Conservation (phyloP, 768 basidiomycete genomes). For the Leccinum sublutescens region DNA sequence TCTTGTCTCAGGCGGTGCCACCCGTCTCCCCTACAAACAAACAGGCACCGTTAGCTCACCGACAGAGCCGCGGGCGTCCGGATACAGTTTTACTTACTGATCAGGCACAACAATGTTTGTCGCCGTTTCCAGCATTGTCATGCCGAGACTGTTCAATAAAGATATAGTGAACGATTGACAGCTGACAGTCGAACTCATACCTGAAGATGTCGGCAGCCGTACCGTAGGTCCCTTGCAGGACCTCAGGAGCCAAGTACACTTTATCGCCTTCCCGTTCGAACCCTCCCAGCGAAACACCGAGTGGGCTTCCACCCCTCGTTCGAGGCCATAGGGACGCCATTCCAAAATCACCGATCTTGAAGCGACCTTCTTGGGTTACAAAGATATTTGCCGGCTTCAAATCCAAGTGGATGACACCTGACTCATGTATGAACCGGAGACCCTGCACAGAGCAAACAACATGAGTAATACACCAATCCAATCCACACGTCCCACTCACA, state of each 20-base stretch:
- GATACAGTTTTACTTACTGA: slow-evolving; percentile 61
- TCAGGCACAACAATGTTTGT: slow-evolving; percentile 97
- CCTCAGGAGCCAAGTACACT: slow-evolving; percentile 94
- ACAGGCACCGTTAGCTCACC: slow-evolving; percentile 15
- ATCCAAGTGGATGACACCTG: slow-evolving; percentile 91
- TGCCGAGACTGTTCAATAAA: slow-evolving; percentile 69
- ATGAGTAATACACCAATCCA: slow-evolving; percentile 24
- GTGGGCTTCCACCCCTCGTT: slow-evolving; percentile 34
- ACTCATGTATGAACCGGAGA: slow-evolving; percentile 83
- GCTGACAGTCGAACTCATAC: slow-evolving; percentile 45
- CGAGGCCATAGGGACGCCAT: slow-evolving; percentile 96
- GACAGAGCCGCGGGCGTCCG: not conserved
- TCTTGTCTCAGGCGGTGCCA: slow-evolving; percentile 94
- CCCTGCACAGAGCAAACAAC: slow-evolving; percentile 49
- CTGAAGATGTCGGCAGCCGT: slow-evolving; percentile 97
- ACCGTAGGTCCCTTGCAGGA: slow-evolving; percentile 87
- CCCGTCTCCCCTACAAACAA: slow-evolving; percentile 69
- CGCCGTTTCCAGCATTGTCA: slow-evolving; percentile 93
- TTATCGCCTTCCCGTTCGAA: slow-evolving; percentile 98
- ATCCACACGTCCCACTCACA: slow-evolving; percentile 51
- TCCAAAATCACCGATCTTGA: slow-evolving; percentile 98
- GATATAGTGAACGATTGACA: slow-evolving; percentile 6
- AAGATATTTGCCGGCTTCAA: slow-evolving; percentile 98
- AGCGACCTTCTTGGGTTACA: slow-evolving; percentile 78
- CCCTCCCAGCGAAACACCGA: slow-evolving; percentile 37